Base-by-base conservation (phyloP, 169 alveolate genomes). In the Cryptosporidium sp. region DNA sequence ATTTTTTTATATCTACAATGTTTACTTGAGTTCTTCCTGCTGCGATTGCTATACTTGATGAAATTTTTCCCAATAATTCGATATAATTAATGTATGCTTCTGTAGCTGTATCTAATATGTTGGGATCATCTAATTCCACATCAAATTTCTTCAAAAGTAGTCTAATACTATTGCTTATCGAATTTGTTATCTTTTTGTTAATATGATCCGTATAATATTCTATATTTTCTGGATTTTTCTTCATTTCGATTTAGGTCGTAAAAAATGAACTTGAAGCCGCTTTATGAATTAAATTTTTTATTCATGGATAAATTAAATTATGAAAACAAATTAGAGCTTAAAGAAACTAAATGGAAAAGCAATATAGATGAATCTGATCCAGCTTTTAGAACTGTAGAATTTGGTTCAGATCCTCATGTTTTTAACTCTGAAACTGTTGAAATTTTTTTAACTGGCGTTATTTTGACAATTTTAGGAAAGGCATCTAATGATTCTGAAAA, bases 21-120 rank as follows among this genome's bases (percentile, higher is more conserved):
- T 80, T 80, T 33, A 65, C 62, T 42, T 80, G 80, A 3, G 75
- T 80, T 44, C 89, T 80, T 3, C 89, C 89, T 80, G 89, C 89
- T 80, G 75, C 37, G 26, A 62, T 23, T 12, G 80, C 65, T 12
- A 62, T 26, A 39, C 48, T 60, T 5, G 69, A 44, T 26, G 89
- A 60, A 42, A 65, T 65, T 18, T 80, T 51, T 12, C 80, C 89
- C n/a, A 80, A 33, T 18, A 60, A 42, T 44, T 80, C 89, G 12
- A 80, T 67, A 26, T 80, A 80, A 39, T 65, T 80, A 29, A 80
- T 60, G 33, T 45, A 62, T 60, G 75, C 75, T 16, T 80, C 89
- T 5, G 75, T 60, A 37, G 89, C 89, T 16, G 73, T 65, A 18
- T 80, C 89, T 16, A 80, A n/a, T 21, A 80, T 62, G 23, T 42